Evolutionary conservation across 176 grass and related monocot genomes (phyloP).

Genomic region (Oryza meyeriana): DNA sequence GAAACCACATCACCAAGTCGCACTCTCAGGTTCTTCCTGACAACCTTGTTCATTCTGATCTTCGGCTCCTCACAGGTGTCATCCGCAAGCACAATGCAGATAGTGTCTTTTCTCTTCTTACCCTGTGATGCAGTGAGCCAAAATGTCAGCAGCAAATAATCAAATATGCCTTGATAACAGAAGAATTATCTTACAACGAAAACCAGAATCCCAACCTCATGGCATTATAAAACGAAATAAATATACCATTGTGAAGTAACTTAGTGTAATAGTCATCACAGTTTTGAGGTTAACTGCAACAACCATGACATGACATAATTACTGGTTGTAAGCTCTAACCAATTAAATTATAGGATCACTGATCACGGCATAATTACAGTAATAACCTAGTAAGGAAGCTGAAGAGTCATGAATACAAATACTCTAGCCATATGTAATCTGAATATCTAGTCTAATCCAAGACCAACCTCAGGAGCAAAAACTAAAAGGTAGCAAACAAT

Average conservation of each 20-base stretch:
- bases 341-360: background rate
- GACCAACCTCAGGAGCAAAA: background rate
- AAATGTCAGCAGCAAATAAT: slow-evolving; percentile 14
- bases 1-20: slow-evolving; percentile 73
- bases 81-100: slow-evolving; percentile 77
- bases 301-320: background rate
- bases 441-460: background rate
- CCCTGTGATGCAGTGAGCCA: slow-evolving; percentile 43
- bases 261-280: background rate
- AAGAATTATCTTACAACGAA: background rate
- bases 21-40: slow-evolving; percentile 67
- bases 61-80: slow-evolving; percentile 75
- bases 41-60: slow-evolving; percentile 79
- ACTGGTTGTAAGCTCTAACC: too few species aligned
- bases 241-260: background rate
- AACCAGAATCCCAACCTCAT: background rate
- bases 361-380: background rate
- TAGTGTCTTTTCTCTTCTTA: slow-evolving; percentile 82
- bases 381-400: background rate
- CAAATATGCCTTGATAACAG: background rate
- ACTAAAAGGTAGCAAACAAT: background rate
- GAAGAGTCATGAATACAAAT: background rate
- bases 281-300: background rate
- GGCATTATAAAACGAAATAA: background rate
- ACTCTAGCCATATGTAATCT: background rate